Evolutionary conservation across 1,284 basidiomycete species (phyloP).

Genomic region (Cystobasidiaceae sp.): DNA sequence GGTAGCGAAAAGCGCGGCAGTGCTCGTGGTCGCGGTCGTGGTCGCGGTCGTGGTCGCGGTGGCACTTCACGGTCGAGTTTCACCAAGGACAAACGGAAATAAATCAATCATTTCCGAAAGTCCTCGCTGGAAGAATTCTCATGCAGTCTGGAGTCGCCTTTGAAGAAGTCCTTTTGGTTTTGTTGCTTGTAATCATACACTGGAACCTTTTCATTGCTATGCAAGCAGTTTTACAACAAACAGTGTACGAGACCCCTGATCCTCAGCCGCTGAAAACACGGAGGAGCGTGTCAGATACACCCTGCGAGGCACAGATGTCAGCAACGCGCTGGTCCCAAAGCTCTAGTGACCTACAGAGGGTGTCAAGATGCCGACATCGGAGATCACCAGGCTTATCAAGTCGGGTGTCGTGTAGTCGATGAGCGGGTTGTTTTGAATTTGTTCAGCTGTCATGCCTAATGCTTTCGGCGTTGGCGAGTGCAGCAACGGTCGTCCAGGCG

Average conservation of each 20-base stretch:
- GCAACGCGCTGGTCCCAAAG: background rate
- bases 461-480: constrained; percentile 34
- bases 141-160: no score
- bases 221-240: background rate
- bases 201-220: background rate
- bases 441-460: constrained; percentile 48
- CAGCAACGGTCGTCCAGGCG: constrained; percentile 38
- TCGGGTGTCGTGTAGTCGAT: constrained; percentile 51
- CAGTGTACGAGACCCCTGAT: background rate
- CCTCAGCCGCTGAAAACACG: constrained; percentile 22
- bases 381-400: constrained; percentile 62
- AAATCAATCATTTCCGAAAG: background rate
- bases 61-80: constrained; percentile 5
- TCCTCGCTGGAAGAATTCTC: background rate
- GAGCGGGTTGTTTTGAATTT: constrained; percentile 49
- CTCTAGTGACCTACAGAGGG: constrained; percentile 49
- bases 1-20: constrained; percentile 14
- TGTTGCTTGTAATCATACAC: no score
- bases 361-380: constrained; percentile 84
- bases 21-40: background rate
- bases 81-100: constrained; percentile 6
- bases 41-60: background rate
- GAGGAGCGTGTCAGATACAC: constrained; percentile 26
- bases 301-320: background rate
- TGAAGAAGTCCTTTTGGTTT: no score